Conservation (phyloP, 768 basidiomycete species). For the Amylocystis lapponica region DNA sequence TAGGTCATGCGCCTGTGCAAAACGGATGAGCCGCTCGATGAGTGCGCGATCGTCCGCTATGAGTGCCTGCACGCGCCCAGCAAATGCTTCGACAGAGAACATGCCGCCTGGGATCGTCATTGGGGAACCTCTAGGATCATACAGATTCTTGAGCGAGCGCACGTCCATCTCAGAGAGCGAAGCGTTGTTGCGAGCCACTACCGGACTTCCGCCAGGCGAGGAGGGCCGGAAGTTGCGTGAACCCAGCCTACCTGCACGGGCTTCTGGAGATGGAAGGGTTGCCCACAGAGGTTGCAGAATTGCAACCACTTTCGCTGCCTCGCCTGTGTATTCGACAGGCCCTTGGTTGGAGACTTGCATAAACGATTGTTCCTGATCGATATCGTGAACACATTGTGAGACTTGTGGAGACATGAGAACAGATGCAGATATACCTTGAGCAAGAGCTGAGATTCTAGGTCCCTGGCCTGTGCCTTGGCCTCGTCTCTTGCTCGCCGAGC, state of each 20-base stretch:
- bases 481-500: slow-evolving; percentile 20
- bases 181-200: slow-evolving; percentile 26
- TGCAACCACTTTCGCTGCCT: slow-evolving; percentile 51
- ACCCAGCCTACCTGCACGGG: slow-evolving; percentile 60
- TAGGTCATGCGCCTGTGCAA: slow-evolving; percentile 85
- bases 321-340: slow-evolving; percentile 29
- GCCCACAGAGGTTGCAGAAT: slow-evolving; percentile 73
- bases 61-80: slow-evolving; percentile 70
- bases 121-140: slow-evolving; percentile 35
- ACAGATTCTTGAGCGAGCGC: slow-evolving; percentile 77
- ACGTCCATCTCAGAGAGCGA: slow-evolving; percentile 85
- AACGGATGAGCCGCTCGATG: slow-evolving; percentile 77
- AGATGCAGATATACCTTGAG: slow-evolving; percentile 35
- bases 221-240: slow-evolving; percentile 41
- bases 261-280: slow-evolving; percentile 78
- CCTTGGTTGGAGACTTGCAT: slow-evolving; percentile 10
- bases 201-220: slow-evolving; percentile 19
- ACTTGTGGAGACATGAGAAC: neutral
- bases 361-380: slow-evolving; percentile 1
- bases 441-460: slow-evolving; percentile 40
- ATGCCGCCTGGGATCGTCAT: slow-evolving; percentile 9
- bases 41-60: slow-evolving; percentile 78
- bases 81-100: slow-evolving; percentile 76
- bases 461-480: slow-evolving; percentile 15
- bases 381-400: neutral